Conservation (phyloP, 2,329 filamentous ascomycete genomes). For the Annulohypoxylon truncatum region DNA sequence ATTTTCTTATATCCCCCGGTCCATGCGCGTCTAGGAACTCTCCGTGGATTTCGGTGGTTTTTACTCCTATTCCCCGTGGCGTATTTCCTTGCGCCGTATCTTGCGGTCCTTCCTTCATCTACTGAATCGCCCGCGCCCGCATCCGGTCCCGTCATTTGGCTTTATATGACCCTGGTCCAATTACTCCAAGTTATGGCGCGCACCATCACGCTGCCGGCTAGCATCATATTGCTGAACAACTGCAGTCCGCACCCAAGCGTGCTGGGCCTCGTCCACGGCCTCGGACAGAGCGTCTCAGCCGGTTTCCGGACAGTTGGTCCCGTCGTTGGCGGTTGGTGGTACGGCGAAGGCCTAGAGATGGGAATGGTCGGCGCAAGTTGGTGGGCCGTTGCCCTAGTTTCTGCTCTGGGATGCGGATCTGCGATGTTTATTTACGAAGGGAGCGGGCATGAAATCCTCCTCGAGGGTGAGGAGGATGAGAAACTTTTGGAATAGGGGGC, state of each 20-base stretch:
- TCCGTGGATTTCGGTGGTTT: conserved; percentile 74
- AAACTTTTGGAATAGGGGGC: conserved; percentile 24
- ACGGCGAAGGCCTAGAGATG: conserved; percentile 58
- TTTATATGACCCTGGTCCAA: conserved; percentile 70
- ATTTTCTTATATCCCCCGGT: conserved; percentile 75
- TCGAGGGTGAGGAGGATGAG: conserved; percentile 53
- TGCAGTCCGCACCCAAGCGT: conserved; percentile 69
- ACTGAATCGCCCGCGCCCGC: conserved; percentile 57
- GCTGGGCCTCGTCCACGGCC: conserved; percentile 67
- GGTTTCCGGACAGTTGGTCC: conserved; percentile 63
- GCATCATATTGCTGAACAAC: conserved; percentile 71
- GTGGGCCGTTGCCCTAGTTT: conserved; percentile 62
- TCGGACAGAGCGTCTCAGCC: conserved; percentile 63
- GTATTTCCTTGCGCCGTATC: conserved; percentile 75
- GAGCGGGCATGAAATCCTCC: conserved; percentile 68
- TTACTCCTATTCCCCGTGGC: conserved; percentile 74
- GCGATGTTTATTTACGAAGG: conserved; percentile 74
- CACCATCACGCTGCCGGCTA: conserved; percentile 73
- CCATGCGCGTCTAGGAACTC: conserved; percentile 72
- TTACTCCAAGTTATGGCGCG: conserved; percentile 77
- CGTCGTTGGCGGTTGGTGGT: conserved; percentile 62
- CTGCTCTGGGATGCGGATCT: conserved; percentile 66
- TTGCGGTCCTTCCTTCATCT: conserved; percentile 70
- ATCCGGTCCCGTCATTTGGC: conserved; percentile 66
- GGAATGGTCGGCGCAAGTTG: conserved; percentile 61